These are phyloP conservation scores for Trichoderma atrobrunneum DNA, from an alignment of 2,329 filamentous ascomycete species.

Conservation along the genomic window DNA sequence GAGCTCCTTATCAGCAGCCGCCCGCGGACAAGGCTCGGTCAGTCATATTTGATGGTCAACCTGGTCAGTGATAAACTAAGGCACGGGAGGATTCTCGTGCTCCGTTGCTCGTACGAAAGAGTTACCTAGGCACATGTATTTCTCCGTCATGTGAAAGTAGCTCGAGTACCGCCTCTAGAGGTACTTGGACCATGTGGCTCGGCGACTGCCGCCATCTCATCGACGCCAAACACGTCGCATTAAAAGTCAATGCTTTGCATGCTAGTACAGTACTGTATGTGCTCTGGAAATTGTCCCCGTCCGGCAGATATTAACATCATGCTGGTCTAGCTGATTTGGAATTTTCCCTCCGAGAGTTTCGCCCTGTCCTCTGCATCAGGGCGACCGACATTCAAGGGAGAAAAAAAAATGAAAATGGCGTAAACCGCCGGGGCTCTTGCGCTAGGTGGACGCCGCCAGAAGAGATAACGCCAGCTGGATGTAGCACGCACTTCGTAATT, in stretches of 20 bases:
- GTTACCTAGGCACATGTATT: conserved; percentile 13
- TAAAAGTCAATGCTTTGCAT: conserved; percentile 9
- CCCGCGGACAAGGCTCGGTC: neutral
- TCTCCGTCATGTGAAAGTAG: conserved; percentile 16
- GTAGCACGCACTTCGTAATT: conserved; percentile 16
- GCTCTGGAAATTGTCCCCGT: neutral
- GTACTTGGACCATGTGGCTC: neutral
- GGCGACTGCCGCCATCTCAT: neutral
- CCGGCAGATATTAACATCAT: neutral
- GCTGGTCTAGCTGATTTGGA: conserved; percentile 10
- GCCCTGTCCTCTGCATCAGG: neutral
- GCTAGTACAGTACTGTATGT: neutral
- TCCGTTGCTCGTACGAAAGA: neutral
- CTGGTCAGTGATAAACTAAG: neutral
- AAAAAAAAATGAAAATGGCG: conserved; percentile 14
- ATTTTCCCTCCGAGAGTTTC: neutral
- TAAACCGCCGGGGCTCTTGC: conserved; percentile 19
- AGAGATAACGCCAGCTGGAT: conserved; percentile 17
- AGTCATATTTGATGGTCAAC: neutral
- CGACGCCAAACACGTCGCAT: neutral
- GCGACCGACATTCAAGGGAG: neutral
- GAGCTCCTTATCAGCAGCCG: conserved; percentile 2
- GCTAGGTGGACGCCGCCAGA: conserved; percentile 17
- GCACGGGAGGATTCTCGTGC: neutral
- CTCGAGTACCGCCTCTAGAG: neutral